phyloP scores from a whole-genome alignment of 2,329 filamentous ascomycete species.

The Colletotrichum sp. region DNA sequence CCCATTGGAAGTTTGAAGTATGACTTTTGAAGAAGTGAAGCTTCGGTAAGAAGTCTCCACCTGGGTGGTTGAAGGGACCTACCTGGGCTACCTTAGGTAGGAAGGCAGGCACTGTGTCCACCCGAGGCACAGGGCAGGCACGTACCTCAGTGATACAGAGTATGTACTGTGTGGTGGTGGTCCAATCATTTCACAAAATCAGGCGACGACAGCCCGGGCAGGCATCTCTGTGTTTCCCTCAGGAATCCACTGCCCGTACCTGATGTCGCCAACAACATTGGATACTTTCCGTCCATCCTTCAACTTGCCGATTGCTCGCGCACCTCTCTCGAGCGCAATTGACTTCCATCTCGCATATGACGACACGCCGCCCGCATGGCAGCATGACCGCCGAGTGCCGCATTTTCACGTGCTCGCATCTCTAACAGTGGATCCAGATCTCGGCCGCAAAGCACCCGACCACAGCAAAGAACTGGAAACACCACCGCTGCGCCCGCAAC shows the following conservation, averaged over 20 bases:
- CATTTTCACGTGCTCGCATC: not conserved
- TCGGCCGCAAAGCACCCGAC: not conserved
- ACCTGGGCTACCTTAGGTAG: too few species aligned
- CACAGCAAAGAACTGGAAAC: not conserved
- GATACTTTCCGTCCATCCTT: not conserved
- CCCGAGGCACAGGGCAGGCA: too few species aligned
- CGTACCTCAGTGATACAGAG: too few species aligned
- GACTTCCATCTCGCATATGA: not conserved
- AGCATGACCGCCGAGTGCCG: not conserved
- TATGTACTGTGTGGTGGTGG: not conserved
- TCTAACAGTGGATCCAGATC: not conserved
- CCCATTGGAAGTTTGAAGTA: too few species aligned
- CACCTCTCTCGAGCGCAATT: not conserved
- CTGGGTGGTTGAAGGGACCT: too few species aligned
- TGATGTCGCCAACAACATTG: too few species aligned
- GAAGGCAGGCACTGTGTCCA: not conserved
- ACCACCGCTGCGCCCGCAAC: not conserved
- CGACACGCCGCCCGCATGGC: not conserved
- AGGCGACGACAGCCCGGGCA: not conserved
- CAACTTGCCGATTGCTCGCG: not conserved
- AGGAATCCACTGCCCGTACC: not conserved
- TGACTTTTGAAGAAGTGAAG: too few species aligned
- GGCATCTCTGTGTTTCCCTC: not conserved
- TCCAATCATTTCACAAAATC: not conserved
- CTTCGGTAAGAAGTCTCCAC: too few species aligned